Base-by-base conservation (phyloP, 2,329 filamentous ascomycete species). In the Clonostachys byssicola region DNA sequence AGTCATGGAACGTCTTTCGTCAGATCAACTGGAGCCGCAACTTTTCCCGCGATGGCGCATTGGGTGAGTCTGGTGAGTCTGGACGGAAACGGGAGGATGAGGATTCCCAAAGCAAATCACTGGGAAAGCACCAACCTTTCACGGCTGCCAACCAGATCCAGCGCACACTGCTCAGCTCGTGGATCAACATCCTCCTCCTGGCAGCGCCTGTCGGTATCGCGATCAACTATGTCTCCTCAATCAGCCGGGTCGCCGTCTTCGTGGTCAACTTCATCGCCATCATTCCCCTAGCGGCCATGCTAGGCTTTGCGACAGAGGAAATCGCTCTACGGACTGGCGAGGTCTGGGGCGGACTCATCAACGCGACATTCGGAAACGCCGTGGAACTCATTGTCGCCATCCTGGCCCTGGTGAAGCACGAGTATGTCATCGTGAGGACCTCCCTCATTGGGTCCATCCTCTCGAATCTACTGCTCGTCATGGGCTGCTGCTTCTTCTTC, bases 211-310 rank as follows among this genome's bases (percentile, higher is more conserved):
- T 83, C 34, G 92, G 92, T 49, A 89, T 96, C 57, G 87, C 23
- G 23, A 9, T 30, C 16, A 54, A 60, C 5, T 56, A 63, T 12
- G 69, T 87, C 45, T 73, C 78, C 58, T 72, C 23, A 30, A 30
- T 30, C 23, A 30, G 23, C 23, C 23, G 23, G 8, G 23, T 30
- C 9, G 23, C 23, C 34, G 74, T 94, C 42, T 96, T 96, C 59
- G 81, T 92, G 47, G 80, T 96, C 67, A 96, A 96, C 71, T 96
- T 96, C 59, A 80, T 96, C 53, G 92, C 92, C 51, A 96, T 96
- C 56, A 85, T 96, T 49, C 92, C 92, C 0, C 75, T 96, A 39
- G 92, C 92, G 4, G 88, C 86, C 13, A 85, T 96, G 73, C 75
- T 97, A 20, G 86, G 88, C 56, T 95, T 88, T 59, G 89, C 89